A percentile compares a stretch with the other conserved stretches of the same genome.
These are phyloP conservation scores for Sugiyamaella boreocaroliniensis DNA, from an alignment of 805 yeast genomes.

Conservation along the genomic window DNA sequence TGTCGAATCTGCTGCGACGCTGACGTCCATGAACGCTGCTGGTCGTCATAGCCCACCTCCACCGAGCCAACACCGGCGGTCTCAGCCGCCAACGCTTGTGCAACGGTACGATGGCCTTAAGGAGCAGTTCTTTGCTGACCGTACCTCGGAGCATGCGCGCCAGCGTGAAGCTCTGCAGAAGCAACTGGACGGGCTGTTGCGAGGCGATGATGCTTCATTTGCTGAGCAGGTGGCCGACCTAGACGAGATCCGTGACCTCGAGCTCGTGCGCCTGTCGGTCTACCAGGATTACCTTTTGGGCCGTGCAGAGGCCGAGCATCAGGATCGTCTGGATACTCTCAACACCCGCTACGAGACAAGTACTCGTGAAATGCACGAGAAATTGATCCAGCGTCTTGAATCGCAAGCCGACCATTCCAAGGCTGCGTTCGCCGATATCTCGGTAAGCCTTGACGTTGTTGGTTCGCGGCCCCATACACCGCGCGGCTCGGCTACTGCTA, in stretches of 20 bases:
- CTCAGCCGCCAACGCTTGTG: not conserved
- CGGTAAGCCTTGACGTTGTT: not conserved
- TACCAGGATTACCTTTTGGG: constrained; percentile 9
- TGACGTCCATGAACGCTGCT: not conserved
- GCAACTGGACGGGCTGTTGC: constrained; percentile 8
- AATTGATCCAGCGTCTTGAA: constrained; percentile 12
- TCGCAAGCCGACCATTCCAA: constrained; percentile 8
- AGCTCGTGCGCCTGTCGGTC: constrained; percentile 16
- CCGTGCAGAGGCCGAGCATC: constrained; percentile 8
- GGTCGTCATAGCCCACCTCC: not conserved
- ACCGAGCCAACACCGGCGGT: not conserved
- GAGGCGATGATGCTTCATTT: constrained; percentile 13
- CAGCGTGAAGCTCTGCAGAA: constrained; percentile 7
- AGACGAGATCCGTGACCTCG: constrained; percentile 17
- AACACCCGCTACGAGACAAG: constrained; percentile 6
- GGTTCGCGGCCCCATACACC: not conserved
- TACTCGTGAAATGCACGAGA: constrained; percentile 9
- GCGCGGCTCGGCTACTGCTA: not conserved
- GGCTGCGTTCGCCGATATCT: constrained; percentile 1
- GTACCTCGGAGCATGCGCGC: constrained; percentile 8
- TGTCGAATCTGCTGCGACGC: not conserved
- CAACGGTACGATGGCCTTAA: constrained; percentile 9
- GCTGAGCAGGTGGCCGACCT: constrained; percentile 13
- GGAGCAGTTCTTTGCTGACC: constrained; percentile 8
- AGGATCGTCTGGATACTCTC: constrained; percentile 10